Conservation (phyloP, 768 basidiomycete species). For the Tricholoma sp. region DNA sequence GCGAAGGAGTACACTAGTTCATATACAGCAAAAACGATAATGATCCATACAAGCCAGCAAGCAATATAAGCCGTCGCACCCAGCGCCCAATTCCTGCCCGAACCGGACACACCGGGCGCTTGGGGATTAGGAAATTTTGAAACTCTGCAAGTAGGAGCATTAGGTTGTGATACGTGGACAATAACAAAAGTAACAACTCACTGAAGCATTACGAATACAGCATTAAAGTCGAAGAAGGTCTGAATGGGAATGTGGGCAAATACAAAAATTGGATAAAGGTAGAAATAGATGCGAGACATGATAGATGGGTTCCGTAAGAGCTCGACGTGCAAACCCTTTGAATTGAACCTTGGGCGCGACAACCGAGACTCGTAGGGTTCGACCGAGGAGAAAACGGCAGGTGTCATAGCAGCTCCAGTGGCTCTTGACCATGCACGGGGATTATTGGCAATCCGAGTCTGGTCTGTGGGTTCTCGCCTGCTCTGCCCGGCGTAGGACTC, state of each 20-base stretch:
- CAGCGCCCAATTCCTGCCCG: conserved; percentile 76
- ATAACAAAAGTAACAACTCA: conserved; percentile 36
- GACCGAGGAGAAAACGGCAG: conserved; percentile 38
- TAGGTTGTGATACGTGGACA: background rate
- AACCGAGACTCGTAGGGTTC: conserved; percentile 26
- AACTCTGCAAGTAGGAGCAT: conserved; percentile 43
- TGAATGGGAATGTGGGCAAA: conserved; percentile 73
- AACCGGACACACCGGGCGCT: conserved; percentile 63
- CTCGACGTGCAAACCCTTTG: conserved; percentile 62
- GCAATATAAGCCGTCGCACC: conserved; percentile 79
- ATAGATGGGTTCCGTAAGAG: conserved; percentile 57
- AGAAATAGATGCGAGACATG: conserved; percentile 56
- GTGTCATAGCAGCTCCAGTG: conserved; percentile 37
- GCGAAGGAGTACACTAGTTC: conserved; percentile 72
- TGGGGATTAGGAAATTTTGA: conserved; percentile 69
- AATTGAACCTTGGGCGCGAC: conserved; percentile 62
- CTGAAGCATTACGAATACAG: conserved; percentile 79
- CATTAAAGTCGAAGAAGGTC: conserved; percentile 87
- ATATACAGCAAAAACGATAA: conserved; percentile 71
- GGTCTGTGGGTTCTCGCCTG: conserved; percentile 46
- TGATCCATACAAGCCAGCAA: conserved; percentile 72
- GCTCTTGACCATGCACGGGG: conserved; percentile 58
- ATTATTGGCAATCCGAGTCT: conserved; percentile 37
- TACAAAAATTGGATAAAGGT: conserved; percentile 62
- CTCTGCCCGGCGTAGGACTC: conserved; percentile 39